Percentiles rank a stretch among this genome's conserved stretches.
Conservation (phyloP, 441 rosid genomes). For the Theobroma grandiflorum region DNA sequence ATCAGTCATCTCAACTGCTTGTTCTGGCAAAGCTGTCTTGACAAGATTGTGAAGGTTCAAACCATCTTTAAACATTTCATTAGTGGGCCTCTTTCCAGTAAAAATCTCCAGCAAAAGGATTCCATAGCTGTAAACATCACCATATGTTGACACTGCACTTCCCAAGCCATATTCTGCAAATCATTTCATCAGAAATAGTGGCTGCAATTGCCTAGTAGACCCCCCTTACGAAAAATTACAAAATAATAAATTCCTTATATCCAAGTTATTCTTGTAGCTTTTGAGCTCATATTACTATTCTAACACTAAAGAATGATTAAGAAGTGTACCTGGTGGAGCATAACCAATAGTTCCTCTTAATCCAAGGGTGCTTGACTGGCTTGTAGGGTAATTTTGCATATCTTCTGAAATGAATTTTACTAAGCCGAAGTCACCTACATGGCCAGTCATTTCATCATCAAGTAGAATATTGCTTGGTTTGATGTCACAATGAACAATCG, state of each 20-base stretch:
- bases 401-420: not conserved
- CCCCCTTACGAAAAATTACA: not conserved
- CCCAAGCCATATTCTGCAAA: not conserved
- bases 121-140: not conserved
- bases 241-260: not conserved
- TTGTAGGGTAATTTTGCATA: not conserved
- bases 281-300: too few relatives aligned
- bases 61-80: not conserved
- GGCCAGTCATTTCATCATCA: not conserved
- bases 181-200: not conserved
- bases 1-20: not conserved
- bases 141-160: not conserved
- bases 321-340: not conserved
- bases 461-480: slow-evolving; percentile 14
- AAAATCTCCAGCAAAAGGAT: not conserved
- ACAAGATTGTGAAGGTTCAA: not conserved
- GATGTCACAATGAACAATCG: slow-evolving; percentile 4
- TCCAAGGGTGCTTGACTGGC: not conserved
- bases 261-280: not conserved
- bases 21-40: not conserved
- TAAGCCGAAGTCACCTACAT: not conserved
- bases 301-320: too few relatives aligned
- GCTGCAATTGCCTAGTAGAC: not conserved
- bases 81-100: not conserved
- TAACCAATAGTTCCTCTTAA: slow-evolving; percentile 14